A percentile compares a stretch with the other conserved stretches of the same genome.
Evolutionary conservation across 2,329 filamentous ascomycete species (phyloP).

Genomic region (Diaporthe aspalathi): DNA sequence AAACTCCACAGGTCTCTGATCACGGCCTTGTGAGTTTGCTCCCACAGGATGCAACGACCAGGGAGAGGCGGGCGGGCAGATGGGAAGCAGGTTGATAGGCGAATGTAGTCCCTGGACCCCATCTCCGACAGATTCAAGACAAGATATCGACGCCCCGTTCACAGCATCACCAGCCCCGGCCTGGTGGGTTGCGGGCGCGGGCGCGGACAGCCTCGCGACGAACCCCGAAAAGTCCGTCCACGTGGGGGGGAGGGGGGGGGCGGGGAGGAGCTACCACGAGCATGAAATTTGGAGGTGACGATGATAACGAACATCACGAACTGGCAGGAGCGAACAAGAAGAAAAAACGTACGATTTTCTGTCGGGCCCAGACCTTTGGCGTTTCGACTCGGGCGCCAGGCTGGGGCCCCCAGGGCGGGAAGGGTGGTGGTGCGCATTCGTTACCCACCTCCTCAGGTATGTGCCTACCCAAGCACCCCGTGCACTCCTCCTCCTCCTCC

Average conservation of each 20-base stretch:
- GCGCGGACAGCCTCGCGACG: neutral
- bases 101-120: neutral
- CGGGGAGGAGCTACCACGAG: neutral
- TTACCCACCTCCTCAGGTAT: too few relatives aligned
- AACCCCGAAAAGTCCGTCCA: neutral
- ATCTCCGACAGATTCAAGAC: neutral
- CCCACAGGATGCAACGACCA: neutral
- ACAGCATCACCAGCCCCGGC: neutral
- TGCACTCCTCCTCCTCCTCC: too few relatives aligned
- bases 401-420: neutral
- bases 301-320: neutral
- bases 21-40: neutral
- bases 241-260: neutral
- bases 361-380: slow-evolving; percentile 16
- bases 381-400: slow-evolving; percentile 26
- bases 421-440: too few relatives aligned
- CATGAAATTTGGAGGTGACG: too few relatives aligned
- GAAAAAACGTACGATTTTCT: slow-evolving; percentile 14
- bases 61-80: neutral
- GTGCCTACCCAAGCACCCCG: too few relatives aligned
- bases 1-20: neutral
- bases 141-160: neutral
- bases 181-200: neutral
- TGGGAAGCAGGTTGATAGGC: neutral
- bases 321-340: neutral